Evolutionary conservation across 2,329 filamentous ascomycete species (phyloP).

Genomic region (Botrytis medusae): DNA sequence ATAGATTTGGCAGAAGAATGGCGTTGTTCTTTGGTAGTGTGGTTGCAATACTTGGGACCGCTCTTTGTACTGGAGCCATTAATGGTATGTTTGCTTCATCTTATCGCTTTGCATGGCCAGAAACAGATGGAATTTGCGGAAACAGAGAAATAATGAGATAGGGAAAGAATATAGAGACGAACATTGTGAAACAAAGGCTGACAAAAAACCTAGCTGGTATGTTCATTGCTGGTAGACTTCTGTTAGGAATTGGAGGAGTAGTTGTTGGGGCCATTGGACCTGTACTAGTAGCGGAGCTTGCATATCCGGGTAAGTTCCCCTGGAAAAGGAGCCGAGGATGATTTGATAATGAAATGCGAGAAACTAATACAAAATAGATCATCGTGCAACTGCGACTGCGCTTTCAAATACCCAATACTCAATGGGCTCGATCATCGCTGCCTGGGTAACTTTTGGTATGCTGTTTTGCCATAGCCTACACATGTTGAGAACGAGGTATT

Average conservation of each 20-base stretch:
- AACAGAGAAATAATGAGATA: neutral
- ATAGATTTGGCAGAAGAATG: conserved; percentile 18
- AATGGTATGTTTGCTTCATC: neutral
- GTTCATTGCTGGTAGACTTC: conserved; percentile 19
- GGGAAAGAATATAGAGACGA: neutral
- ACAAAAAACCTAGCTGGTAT: conserved; percentile 7
- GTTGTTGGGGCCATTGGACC: conserved; percentile 27
- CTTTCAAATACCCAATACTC: conserved; percentile 42
- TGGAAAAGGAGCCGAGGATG: too few species aligned
- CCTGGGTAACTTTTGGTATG: conserved; percentile 43
- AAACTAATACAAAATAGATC: conserved; percentile 17
- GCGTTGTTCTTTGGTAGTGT: conserved; percentile 21
- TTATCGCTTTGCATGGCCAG: neutral
- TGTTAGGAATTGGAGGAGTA: conserved; percentile 22
- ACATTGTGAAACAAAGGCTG: neutral
- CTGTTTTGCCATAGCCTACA: neutral
- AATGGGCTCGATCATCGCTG: conserved; percentile 42
- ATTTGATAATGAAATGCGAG: neutral
- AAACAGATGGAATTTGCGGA: too few species aligned
- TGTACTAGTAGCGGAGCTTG: conserved; percentile 23
- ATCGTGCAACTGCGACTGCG: conserved; percentile 41
- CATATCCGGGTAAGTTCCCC: conserved; percentile 18
- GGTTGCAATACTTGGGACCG: conserved; percentile 19
- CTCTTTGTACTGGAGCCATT: conserved; percentile 18
- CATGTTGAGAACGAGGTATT: neutral